Percentiles rank a stretch among this genome's conserved stretches.
Conservation (phyloP, 306 rosid genomes). For the Potentilla sterilis region DNA sequence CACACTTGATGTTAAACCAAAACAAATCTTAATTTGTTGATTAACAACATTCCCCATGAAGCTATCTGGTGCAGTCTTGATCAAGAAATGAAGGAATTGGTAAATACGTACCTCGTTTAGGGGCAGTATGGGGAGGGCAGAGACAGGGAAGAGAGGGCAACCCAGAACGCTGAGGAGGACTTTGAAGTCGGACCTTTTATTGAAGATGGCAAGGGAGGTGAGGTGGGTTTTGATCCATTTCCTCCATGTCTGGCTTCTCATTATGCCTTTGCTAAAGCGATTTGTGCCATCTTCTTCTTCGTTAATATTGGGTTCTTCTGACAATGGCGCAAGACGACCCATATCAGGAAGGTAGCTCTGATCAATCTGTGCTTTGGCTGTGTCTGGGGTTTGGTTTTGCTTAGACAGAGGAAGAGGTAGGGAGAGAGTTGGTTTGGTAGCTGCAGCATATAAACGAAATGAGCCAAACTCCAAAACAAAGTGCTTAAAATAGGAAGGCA, state of each 20-base stretch:
- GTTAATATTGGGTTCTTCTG: conserved; percentile 75
- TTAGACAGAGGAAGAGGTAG: neutral
- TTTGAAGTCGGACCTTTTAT: conserved; percentile 68
- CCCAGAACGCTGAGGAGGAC: conserved; percentile 86
- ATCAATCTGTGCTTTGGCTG: neutral
- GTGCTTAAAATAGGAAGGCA: conserved; percentile 4
- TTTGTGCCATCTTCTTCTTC: conserved; percentile 44
- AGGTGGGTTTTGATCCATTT: conserved; percentile 84
- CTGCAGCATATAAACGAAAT: neutral
- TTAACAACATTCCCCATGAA: neutral
- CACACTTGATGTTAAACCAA: too few relatives aligned
- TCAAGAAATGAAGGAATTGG: neutral
- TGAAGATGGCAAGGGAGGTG: conserved; percentile 43
- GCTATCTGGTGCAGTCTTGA: neutral
- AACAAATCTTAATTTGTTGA: neutral
- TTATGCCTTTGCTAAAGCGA: conserved; percentile 40
- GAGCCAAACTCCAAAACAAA: neutral
- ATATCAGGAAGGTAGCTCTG: conserved; percentile 15
- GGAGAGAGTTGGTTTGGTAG: conserved; percentile 6
- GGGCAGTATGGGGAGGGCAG: conserved; percentile 43
- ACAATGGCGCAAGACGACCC: conserved; percentile 75
- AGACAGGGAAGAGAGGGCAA: conserved; percentile 85
- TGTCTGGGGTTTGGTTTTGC: neutral
- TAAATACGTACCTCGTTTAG: conserved; percentile 47
- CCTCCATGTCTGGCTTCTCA: conserved; percentile 61